Evolutionary conservation across 2,329 filamentous ascomycete species (phyloP), one percentile per base, ranked within the genome.

Genomic region (Fulvia fulva): DNA sequence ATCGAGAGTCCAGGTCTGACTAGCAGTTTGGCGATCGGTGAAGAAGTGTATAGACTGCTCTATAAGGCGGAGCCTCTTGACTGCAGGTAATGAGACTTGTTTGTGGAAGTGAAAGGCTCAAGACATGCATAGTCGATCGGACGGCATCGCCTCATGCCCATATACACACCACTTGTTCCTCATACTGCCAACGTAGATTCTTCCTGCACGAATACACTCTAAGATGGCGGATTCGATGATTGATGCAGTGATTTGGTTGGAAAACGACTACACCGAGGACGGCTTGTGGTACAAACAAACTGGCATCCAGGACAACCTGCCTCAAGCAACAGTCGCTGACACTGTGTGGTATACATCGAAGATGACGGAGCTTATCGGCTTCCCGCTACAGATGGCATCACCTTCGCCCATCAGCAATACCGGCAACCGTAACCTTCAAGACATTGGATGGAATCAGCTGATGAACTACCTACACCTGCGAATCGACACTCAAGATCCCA

Each of bases 1-100:
- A 97, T 97, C 66, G 93, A 97, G 78, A 96, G 90, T 74, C 93
- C 93, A 0, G 93, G 93, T 4, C 76, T 97, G 73, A 97, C 93
- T 49, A 94, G 90, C 72, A 85, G 83, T 66, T 76, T 97, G 76
- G 91, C 91, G 1, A 93, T 97, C 74, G 92, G 81, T 3, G 90
- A 96, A 70, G 82, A 83, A 78, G 91, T 96, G 9, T 76, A 83
- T 65, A 71, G 67, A 1, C 69, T 86, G 52, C 63, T 86, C 65
- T 85, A 86, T 68, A 55, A 46, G 37, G 14, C 37, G 14, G 37
- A 19, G 37, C 37, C 37, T 4, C 8, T 41, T 4, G 14, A 41
- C 37, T 41, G 37, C 16, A 41, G 37, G n/a, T 41, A 19, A 41
- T 2, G 37, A 19, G 37, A 19, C 37, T n/a, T 41, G 16, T 19